A percentile compares a stretch with the other conserved stretches of the same genome.
Conservation (phyloP, 805 yeast species). For the Ascoidea asiatica region DNA sequence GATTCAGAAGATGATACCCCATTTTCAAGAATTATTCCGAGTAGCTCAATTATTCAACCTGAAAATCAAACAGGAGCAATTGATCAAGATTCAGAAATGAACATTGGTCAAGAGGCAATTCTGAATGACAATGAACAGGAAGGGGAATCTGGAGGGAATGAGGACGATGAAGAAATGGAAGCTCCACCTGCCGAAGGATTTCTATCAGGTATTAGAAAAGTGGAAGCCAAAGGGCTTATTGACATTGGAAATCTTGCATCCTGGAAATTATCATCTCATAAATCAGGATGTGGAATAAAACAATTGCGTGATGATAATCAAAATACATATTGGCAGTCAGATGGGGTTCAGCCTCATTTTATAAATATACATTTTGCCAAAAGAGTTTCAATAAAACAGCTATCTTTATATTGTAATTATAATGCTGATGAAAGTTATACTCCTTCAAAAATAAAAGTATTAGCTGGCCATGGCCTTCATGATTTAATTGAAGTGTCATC, state of each 20-base stretch:
- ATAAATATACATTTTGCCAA: constrained; percentile 72
- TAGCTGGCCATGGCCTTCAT: constrained; percentile 72
- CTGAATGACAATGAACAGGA: not conserved
- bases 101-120: not conserved
- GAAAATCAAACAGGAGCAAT: not conserved
- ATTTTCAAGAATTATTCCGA: too few species aligned
- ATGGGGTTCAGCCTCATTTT: constrained; percentile 80
- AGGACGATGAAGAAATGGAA: not conserved
- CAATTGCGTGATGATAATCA: constrained; percentile 66
- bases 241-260: constrained; percentile 74
- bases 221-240: constrained; percentile 44
- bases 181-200: not conserved
- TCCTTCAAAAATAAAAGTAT: constrained; percentile 52
- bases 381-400: constrained; percentile 50
- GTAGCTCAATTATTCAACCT: not conserved
- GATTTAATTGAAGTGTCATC: constrained; percentile 57
- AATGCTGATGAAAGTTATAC: constrained; percentile 83
- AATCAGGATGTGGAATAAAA: constrained; percentile 59
- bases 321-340: constrained; percentile 83
- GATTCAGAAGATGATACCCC: too few species aligned
- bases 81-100: too few species aligned
- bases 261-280: constrained; percentile 73
- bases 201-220: constrained; percentile 32
- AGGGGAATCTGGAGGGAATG: not conserved
- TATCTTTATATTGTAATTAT: constrained; percentile 62